Evolutionary conservation across 768 basidiomycete genomes (phyloP).

Genomic region (Lentinula aciculospora): DNA sequence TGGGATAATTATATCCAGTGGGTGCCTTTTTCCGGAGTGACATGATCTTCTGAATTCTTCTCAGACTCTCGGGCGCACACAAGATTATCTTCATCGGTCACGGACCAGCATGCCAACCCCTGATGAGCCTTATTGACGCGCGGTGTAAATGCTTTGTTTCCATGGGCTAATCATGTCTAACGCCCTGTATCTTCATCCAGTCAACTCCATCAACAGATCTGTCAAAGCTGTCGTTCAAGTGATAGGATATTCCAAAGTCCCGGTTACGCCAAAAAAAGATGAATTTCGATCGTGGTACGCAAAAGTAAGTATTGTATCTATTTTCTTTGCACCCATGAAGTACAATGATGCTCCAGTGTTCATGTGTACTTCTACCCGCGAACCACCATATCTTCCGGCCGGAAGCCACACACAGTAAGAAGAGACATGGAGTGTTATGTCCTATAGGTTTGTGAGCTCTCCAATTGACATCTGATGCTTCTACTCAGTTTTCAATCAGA

Average conservation of each 20-base stretch:
- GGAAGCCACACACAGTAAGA: constrained; percentile 34
- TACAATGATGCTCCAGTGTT: constrained; percentile 46
- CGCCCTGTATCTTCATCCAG: constrained; percentile 18
- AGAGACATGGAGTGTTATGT: constrained; percentile 61
- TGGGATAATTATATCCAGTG: constrained; percentile 98
- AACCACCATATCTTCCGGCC: constrained; percentile 51
- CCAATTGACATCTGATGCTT: background rate
- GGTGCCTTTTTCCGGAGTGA: constrained; percentile 20
- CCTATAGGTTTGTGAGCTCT: constrained; percentile 47
- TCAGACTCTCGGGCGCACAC: constrained; percentile 66
- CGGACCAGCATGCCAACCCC: constrained; percentile 72
- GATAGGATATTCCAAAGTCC: constrained; percentile 56
- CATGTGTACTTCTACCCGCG: constrained; percentile 63
- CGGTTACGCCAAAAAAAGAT: constrained; percentile 48
- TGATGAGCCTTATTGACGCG: constrained; percentile 68
- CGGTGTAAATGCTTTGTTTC: constrained; percentile 46
- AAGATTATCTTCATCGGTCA: constrained; percentile 83
- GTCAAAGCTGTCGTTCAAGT: constrained; percentile 78
- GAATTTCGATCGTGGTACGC: constrained; percentile 69
- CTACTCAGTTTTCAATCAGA: constrained; percentile 33
- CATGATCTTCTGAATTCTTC: background rate
- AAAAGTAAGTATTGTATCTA: constrained; percentile 35
- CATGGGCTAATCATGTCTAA: constrained; percentile 5
- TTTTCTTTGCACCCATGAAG: background rate
- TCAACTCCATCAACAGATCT: constrained; percentile 47